A percentile compares a stretch with the other conserved stretches of the same genome.
Evolutionary conservation across 352 stramenopile species (phyloP).

Genomic region (Phytopythium litorale): DNA sequence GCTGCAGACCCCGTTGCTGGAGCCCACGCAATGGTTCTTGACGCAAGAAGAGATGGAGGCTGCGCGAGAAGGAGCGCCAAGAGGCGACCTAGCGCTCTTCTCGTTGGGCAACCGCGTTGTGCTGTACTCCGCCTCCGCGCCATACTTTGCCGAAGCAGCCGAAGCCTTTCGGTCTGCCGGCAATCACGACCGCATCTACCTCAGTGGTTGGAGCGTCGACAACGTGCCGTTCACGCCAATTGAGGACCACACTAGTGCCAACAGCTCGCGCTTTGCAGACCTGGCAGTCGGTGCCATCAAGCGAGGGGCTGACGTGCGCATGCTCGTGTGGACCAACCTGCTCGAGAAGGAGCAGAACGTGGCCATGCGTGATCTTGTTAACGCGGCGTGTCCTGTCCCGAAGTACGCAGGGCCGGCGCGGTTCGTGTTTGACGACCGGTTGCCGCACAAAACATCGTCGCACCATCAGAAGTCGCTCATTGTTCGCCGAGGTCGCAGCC

Average conservation of each 20-base stretch:
- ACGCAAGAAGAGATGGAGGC: constrained; percentile 47
- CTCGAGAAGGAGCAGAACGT: constrained; percentile 52
- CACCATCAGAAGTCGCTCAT: constrained; percentile 73
- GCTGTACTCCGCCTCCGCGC: constrained; percentile 15
- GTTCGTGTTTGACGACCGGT: constrained; percentile 62
- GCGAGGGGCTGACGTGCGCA: constrained; percentile 37
- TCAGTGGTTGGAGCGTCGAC: constrained; percentile 61
- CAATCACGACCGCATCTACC: constrained; percentile 32
- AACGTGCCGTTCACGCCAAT: constrained; percentile 54
- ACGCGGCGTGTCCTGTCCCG: constrained; percentile 23
- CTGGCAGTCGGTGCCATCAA: constrained; percentile 29
- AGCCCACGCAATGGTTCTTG: constrained; percentile 47
- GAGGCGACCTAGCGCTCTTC: constrained; percentile 40
- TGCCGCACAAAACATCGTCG: constrained; percentile 51
- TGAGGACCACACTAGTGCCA: constrained; percentile 11
- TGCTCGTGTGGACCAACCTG: constrained; percentile 65
- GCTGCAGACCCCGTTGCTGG: constrained; percentile 1
- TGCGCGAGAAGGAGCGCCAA: constrained; percentile 36
- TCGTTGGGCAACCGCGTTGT: constrained; percentile 35
- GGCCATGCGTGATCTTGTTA: constrained; percentile 49
- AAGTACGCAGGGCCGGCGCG: constrained; percentile 25
- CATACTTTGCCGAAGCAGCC: constrained; percentile 50
- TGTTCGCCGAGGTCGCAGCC: constrained; percentile 30
- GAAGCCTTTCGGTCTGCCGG: constrained; percentile 33
- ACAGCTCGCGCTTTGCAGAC: constrained; percentile 25